Base-by-base conservation (phyloP, 2,329 filamentous ascomycete genomes). In the Colletotrichum sp. region DNA sequence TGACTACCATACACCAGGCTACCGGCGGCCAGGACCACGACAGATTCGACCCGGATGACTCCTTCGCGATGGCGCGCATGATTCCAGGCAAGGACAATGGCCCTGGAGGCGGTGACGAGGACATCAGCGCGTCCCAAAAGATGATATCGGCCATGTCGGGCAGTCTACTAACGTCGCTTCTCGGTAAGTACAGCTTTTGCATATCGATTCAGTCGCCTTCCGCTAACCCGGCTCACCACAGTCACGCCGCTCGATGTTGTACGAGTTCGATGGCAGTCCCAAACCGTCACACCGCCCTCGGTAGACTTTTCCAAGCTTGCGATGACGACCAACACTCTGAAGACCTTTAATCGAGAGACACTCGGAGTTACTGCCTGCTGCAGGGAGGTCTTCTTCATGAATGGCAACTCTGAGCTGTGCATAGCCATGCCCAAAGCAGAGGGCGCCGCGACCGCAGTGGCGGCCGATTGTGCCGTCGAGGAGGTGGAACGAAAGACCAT, bases 181-280 rank as follows among this genome's bases (percentile, higher is more conserved):
- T 98, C 55, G 95, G 96, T 98, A 88, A 77, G 90, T 81, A 72
- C 13, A 21, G 34, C 8, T 29, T 5, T 38, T 33, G 31, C 43
- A 18, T 11, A 21, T 15, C 15, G 34, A 21, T 36, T 21, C 12
- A 29, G 24, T 36, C 57, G 66, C 55, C 66, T 73, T 24, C 31
- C 29, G 66, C 76, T 72, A 64, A 72, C 59, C 51, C 34, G 34
- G 27, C 27, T 24, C n/a, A 31, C 21, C 29, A 11, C 77, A 97
- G 96, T 98, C 36, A 99, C 97, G 7, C 97, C 97, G 61, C 92
- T 99, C 66, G 97, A 99, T 81, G 97, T 99, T 76, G 97, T 99
- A 75, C 95, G 97, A 75, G 95, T 99, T 61, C 95, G 97, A 75
- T 88, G 98, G 68, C 97, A 99, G 84, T 96, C 97, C 3, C 96